Percentiles rank a stretch among this genome's conserved stretches.
These are phyloP conservation scores for Aegilops tauschii DNA, from an alignment of 176 grass and related monocot species.

Conservation along the genomic window DNA sequence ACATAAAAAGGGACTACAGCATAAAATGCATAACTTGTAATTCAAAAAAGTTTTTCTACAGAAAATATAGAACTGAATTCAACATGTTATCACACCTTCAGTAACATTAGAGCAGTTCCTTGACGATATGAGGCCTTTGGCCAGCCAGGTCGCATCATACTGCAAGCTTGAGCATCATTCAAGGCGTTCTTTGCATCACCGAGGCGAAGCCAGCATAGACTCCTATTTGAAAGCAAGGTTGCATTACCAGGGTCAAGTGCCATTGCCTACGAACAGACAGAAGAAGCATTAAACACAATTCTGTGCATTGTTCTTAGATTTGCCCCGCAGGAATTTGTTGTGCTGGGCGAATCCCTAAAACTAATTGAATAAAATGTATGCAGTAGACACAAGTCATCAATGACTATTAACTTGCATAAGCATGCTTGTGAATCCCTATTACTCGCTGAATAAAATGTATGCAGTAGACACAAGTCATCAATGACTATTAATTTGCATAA, in stretches of 20 bases:
- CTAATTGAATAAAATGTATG: neutral
- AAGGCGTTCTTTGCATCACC: constrained; percentile 16
- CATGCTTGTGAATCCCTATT: neutral
- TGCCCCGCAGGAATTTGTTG: neutral
- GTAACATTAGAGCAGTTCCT: constrained; percentile 40
- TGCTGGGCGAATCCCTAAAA: neutral
- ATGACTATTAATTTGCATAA: neutral
- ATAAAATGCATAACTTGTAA: neutral
- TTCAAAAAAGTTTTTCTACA: neutral
- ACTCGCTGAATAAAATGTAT: neutral
- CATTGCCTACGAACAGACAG: constrained; percentile 21
- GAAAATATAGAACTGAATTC: neutral
- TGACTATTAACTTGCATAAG: neutral
- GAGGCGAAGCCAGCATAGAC: constrained; percentile 32
- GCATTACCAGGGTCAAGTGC: constrained; percentile 15
- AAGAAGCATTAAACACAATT: neutral
- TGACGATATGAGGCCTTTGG: constrained; percentile 41
- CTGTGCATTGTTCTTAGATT: neutral
- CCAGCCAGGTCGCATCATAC: constrained; percentile 30
- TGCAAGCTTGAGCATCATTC: constrained; percentile 30
- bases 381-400: neutral
- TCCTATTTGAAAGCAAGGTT: constrained; percentile 35
- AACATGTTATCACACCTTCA: constrained; percentile 15
- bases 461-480: neutral
- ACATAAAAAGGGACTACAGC: neutral